Base-by-base conservation (phyloP, 2,329 filamentous ascomycete species). In the Aspergillus cejpii region DNA sequence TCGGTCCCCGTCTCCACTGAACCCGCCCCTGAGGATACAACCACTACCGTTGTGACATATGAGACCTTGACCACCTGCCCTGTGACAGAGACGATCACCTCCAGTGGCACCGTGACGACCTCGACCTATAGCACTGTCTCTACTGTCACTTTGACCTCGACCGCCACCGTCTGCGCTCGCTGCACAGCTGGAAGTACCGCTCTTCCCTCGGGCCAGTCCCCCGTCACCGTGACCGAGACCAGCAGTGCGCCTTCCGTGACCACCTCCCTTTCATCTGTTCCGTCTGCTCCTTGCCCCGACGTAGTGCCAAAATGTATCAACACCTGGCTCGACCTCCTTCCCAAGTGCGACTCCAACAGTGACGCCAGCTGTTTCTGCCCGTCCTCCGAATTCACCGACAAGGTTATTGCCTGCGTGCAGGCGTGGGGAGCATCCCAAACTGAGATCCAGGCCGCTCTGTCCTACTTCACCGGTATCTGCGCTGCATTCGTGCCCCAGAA, bases 391-490 rank as follows among this genome's bases (percentile, higher is more conserved):
- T 91, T 92, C 70, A 85, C 89, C 62, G 74, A 81, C 66, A 83
- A 83, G 62, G 81, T 96, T 65, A 91, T 86, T 67, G 72, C 78
- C 50, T 97, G 91, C 72, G 76, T 97, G 57, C 80, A 83, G 60
- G 79, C 89, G 45, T 84, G 89, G 76, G 85, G 83, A 52, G 75
- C 77, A 48, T 76, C 77, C 47, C 77, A 83, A 49, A 73, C 78
- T 37, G 78, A 86, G 62, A 76, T 91, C 56, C 74, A 80, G 43
- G 71, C 81, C 57, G 87, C 88, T 49, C 77, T 92, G 48, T 78
- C 79, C 59, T 95, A 87, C 80, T 84, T 96, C 75, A 84, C 90
- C 68, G 90, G 90, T 65, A 87, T 97, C 70, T 97, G 91, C 73
- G 88, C 85, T 46, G 71, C 77, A 42, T 83, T 84, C 68, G 77